Percentiles rank a stretch among this genome's conserved stretches.
phyloP scores from a whole-genome alignment of 2,329 filamentous ascomycete genomes.

The Daldinia eschscholtzii region DNA sequence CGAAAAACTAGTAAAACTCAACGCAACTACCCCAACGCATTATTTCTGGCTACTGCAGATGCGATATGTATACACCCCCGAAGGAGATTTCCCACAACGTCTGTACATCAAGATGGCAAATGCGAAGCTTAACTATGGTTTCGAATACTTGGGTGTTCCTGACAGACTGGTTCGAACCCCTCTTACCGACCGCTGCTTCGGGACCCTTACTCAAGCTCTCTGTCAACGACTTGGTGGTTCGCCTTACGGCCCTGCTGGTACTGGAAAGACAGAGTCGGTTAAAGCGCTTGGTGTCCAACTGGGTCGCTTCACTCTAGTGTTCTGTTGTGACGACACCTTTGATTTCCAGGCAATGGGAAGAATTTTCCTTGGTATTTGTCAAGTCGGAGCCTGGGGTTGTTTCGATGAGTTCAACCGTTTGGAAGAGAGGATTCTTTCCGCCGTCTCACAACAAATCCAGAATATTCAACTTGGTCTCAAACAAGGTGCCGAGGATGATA shows the following conservation, averaged over 20 bases:
- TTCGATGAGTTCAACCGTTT: conserved; percentile 99
- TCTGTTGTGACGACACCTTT: conserved; percentile 99
- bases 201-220: conserved; percentile 95
- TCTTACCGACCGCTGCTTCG: conserved; percentile 96
- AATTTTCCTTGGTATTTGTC: conserved; percentile 98
- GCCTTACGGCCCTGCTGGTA: conserved; percentile 96
- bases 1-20: conserved; percentile 82
- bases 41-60: conserved; percentile 96
- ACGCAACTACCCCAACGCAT: conserved; percentile 81
- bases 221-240: conserved; percentile 96
- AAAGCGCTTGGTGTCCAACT: conserved; percentile 97
- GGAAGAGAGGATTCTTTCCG: conserved; percentile 96
- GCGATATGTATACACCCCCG: conserved; percentile 89
- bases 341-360: conserved; percentile 99
- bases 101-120: conserved; percentile 97
- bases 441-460: conserved; percentile 98
- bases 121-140: conserved; percentile 93
- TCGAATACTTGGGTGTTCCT: conserved; percentile 96
- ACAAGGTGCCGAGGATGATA: conserved; percentile 83
- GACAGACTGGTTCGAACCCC: conserved; percentile 97
- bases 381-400: conserved; percentile 99
- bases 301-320: conserved; percentile 96
- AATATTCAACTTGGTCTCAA: conserved; percentile 98
- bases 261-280: conserved; percentile 98
- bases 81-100: conserved; percentile 84